Evolutionary conservation across 2,329 filamentous ascomycete species (phyloP).

Genomic region (Xylaria sp.): DNA sequence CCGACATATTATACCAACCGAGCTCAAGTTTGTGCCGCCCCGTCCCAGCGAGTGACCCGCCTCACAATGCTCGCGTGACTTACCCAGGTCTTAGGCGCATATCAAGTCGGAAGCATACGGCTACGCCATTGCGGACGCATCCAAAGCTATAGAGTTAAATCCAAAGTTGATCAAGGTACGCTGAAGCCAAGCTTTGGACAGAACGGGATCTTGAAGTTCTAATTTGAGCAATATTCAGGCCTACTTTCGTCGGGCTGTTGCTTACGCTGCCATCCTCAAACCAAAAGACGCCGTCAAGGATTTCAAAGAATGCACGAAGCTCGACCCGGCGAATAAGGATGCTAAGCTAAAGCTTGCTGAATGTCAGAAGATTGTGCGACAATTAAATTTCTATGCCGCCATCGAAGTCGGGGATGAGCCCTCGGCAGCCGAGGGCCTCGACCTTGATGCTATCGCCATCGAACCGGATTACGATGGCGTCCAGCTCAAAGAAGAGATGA

Average conservation of each 20-base stretch:
- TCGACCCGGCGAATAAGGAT: slow-evolving; percentile 86
- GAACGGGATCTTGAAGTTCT: not conserved
- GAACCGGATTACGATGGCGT: slow-evolving; percentile 86
- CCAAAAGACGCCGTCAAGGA: slow-evolving; percentile 88
- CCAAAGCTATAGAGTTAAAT: slow-evolving; percentile 88
- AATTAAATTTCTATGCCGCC: slow-evolving; percentile 89
- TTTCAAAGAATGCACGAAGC: slow-evolving; percentile 87
- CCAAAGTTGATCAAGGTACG: slow-evolving; percentile 83
- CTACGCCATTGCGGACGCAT: slow-evolving; percentile 87
- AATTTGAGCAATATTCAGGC: slow-evolving; percentile 58
- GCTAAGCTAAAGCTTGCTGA: slow-evolving; percentile 89
- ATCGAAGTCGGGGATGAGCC: slow-evolving; percentile 93
- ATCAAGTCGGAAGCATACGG: slow-evolving; percentile 96
- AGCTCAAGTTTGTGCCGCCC: slow-evolving; percentile 71
- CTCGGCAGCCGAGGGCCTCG: slow-evolving; percentile 87
- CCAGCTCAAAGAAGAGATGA: slow-evolving; percentile 80
- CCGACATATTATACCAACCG: slow-evolving; percentile 93
- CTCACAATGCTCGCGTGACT: slow-evolving; percentile 49
- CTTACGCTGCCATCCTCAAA: slow-evolving; percentile 86
- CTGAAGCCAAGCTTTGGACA: not conserved
- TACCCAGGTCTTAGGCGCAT: slow-evolving; percentile 66
- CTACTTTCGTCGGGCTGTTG: slow-evolving; percentile 90
- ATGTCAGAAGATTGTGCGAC: slow-evolving; percentile 92
- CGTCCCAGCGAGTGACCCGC: not conserved
- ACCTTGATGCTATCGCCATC: slow-evolving; percentile 82